Percentiles rank a stretch among this genome's conserved stretches.
These are phyloP conservation scores for Phlebiopsis gigantea DNA, from an alignment of 768 basidiomycete genomes.

Conservation along the genomic window DNA sequence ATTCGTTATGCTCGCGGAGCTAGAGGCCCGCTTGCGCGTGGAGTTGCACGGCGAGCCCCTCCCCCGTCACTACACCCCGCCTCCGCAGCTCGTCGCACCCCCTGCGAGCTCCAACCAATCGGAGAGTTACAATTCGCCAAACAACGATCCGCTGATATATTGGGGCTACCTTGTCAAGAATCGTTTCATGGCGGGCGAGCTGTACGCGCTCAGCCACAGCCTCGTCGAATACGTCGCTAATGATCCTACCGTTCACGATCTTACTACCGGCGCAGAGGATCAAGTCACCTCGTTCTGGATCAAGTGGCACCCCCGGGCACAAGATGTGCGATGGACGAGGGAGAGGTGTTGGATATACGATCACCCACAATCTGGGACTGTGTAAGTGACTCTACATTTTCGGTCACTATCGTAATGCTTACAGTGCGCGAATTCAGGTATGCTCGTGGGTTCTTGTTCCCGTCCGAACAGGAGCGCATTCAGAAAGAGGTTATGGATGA, in stretches of 20 bases:
- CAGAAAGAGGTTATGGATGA: slow-evolving; percentile 49
- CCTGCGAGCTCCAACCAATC: slow-evolving; percentile 11
- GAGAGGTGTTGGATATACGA: slow-evolving; percentile 99
- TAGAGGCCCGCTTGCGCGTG: slow-evolving; percentile 83
- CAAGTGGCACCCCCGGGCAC: slow-evolving; percentile 71
- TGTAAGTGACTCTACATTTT: slow-evolving; percentile 45
- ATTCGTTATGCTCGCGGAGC: slow-evolving; percentile 90
- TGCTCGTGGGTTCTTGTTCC: slow-evolving; percentile 93
- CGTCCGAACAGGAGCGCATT: slow-evolving; percentile 75
- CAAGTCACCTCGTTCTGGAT: slow-evolving; percentile 94
- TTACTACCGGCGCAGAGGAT: slow-evolving; percentile 84
- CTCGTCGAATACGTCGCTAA: slow-evolving; percentile 84
- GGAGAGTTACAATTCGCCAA: slow-evolving; percentile 1
- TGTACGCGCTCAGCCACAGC: slow-evolving; percentile 87
- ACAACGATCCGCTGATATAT: slow-evolving; percentile 68
- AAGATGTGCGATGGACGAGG: slow-evolving; percentile 81
- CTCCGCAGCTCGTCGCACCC: background rate
- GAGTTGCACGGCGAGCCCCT: slow-evolving; percentile 47
- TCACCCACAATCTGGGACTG: slow-evolving; percentile 90
- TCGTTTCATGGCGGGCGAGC: slow-evolving; percentile 91
- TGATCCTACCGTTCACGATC: slow-evolving; percentile 58
- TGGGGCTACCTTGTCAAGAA: slow-evolving; percentile 92
- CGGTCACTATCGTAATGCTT: background rate
- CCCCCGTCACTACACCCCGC: slow-evolving; percentile 5
- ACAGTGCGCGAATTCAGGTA: slow-evolving; percentile 46